A percentile compares a stretch with the other conserved stretches of the same genome.
phyloP scores from a whole-genome alignment of 257 asterid species.

The Nemophila menziesii region DNA sequence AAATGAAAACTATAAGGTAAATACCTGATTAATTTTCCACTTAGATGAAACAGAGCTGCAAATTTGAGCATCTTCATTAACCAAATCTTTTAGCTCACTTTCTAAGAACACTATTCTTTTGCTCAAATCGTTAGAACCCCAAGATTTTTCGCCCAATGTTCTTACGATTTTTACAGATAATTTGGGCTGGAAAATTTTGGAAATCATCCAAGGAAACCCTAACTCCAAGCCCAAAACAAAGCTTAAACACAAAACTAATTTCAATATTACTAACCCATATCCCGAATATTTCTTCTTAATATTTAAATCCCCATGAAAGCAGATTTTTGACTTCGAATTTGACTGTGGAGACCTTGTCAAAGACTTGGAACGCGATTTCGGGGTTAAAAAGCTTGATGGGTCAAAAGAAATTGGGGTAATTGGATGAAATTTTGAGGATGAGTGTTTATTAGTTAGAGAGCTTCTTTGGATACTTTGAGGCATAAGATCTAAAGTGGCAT shows the following conservation, averaged over 20 bases:
- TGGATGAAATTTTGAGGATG: slow-evolving; percentile 29
- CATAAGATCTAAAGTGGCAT: slow-evolving; percentile 77
- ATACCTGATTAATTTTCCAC: slow-evolving; percentile 65
- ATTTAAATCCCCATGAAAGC: slow-evolving; percentile 19
- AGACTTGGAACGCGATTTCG: slow-evolving; percentile 15
- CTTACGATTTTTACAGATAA: slow-evolving; percentile 35
- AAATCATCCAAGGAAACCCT: slow-evolving; percentile 37
- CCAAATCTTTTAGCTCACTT: slow-evolving; percentile 25
- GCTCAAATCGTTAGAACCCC: slow-evolving; percentile 26
- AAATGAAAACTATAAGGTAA: no score
- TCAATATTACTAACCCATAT: slow-evolving; percentile 17
- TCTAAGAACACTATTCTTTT: slow-evolving; percentile 40
- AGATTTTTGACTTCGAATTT: slow-evolving; percentile 16
- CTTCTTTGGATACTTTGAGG: slow-evolving; percentile 33
- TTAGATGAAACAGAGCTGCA: slow-evolving; percentile 44
- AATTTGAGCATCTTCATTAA: slow-evolving; percentile 22
- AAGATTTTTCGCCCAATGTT: slow-evolving; percentile 34
- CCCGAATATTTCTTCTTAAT: slow-evolving; percentile 25
- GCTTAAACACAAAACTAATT: slow-evolving; percentile 23
- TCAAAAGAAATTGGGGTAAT: slow-evolving; percentile 44
- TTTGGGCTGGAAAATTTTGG: slow-evolving; percentile 24
- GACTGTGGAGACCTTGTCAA: slow-evolving; percentile 20
- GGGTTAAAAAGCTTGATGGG: slow-evolving; percentile 30
- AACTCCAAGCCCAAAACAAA: slow-evolving; percentile 30
- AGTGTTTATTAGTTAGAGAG: slow-evolving; percentile 40